Evolutionary conservation across 371 early-diverging fungal species (phyloP).

Genomic region (Mortierella sp.): DNA sequence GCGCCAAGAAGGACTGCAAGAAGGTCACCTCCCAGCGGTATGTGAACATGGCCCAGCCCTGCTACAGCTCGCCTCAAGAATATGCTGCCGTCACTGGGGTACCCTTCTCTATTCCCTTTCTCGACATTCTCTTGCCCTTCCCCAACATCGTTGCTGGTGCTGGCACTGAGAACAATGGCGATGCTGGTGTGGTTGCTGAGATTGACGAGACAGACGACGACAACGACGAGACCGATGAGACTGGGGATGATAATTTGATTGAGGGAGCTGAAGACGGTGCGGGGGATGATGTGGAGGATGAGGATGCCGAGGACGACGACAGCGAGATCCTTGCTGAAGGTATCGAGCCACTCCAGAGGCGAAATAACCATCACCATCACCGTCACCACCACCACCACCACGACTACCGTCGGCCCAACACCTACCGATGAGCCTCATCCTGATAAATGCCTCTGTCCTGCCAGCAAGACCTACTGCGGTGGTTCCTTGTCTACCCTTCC

Average conservation of each 20-base stretch:
- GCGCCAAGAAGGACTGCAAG: constrained; percentile 4
- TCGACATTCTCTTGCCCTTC: no score
- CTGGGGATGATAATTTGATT: neutral
- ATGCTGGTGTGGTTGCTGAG: neutral
- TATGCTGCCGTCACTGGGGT: neutral
- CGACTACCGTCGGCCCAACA: neutral
- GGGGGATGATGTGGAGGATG: constrained; percentile 1
- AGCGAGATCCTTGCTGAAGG: neutral
- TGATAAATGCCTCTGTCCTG: neutral
- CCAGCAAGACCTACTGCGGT: neutral
- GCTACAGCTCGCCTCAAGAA: constrained; percentile 8
- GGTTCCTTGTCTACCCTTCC: constrained; percentile 1
- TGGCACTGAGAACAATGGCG: neutral
- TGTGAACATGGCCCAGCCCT: constrained; percentile 3
- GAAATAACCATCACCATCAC: neutral
- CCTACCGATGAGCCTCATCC: neutral
- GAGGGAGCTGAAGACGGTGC: neutral
- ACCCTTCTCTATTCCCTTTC: neutral
- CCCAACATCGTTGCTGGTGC: neutral
- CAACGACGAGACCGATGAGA: neutral
- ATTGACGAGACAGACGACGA: neutral
- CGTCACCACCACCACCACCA: neutral
- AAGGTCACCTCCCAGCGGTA: neutral
- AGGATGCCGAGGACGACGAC: neutral
- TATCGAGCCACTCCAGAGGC: neutral